phyloP scores from a whole-genome alignment of 306 rosid genomes.

The Dryas alaskensis region DNA sequence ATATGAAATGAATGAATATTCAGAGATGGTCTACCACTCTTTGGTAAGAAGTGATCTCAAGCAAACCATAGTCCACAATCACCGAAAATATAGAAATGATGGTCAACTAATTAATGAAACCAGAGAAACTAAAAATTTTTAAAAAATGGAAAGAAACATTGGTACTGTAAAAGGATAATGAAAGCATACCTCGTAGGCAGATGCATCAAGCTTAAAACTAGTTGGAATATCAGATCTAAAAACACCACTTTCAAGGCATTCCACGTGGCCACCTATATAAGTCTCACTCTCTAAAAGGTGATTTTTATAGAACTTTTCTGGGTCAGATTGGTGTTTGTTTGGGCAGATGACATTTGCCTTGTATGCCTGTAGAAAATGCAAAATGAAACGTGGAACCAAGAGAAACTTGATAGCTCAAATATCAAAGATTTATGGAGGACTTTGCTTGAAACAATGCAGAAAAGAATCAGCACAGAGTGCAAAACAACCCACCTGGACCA shows the following conservation, averaged over 20 bases:
- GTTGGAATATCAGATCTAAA: slow-evolving; percentile 95
- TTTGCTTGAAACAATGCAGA: slow-evolving; percentile 16
- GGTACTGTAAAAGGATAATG: slow-evolving; percentile 14
- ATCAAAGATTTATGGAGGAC: slow-evolving; percentile 9
- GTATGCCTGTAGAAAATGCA: slow-evolving; percentile 65
- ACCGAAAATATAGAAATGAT: neutral
- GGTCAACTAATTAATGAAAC: slow-evolving; percentile 6
- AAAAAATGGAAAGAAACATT: slow-evolving; percentile 17
- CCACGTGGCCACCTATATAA: slow-evolving; percentile 97
- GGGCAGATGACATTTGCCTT: slow-evolving; percentile 93
- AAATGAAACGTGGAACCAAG: slow-evolving; percentile 12
- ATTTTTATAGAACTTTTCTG: slow-evolving; percentile 72
- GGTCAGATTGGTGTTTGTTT: slow-evolving; percentile 89
- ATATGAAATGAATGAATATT: neutral
- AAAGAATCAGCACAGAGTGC: slow-evolving; percentile 17
- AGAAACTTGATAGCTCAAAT: slow-evolving; percentile 27
- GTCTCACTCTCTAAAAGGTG: slow-evolving; percentile 98
- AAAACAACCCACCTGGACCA: slow-evolving; percentile 77
- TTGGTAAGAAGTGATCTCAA: neutral
- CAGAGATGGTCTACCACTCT: neutral
- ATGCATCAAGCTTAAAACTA: slow-evolving; percentile 74
- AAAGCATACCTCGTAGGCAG: slow-evolving; percentile 76
- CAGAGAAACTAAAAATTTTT: neutral
- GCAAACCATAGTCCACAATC: neutral
- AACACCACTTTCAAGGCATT: slow-evolving; percentile 98